phyloP scores from a whole-genome alignment of 2,329 filamentous ascomycete genomes.

The Apiospora pterosperma region DNA sequence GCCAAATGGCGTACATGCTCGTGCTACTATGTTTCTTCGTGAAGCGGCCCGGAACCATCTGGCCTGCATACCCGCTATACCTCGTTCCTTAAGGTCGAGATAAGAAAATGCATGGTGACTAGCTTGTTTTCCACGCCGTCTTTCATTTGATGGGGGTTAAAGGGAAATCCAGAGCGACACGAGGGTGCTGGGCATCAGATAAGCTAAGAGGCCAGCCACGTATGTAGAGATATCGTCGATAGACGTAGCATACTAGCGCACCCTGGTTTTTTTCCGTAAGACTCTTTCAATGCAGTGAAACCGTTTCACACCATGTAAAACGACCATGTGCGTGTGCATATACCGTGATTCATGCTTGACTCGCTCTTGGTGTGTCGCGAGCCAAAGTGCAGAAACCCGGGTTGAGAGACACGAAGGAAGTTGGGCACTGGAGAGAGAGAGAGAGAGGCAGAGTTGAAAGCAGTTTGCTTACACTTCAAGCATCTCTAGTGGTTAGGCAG shows the following conservation, averaged over 20 bases:
- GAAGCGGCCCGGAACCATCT: background rate
- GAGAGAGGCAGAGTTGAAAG: background rate
- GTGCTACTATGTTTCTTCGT: background rate
- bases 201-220: background rate
- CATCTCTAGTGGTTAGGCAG: background rate
- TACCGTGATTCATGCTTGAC: background rate
- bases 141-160: too few relatives aligned
- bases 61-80: background rate
- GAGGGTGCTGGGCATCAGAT: background rate
- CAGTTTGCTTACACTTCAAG: background rate
- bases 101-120: background rate
- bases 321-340: background rate
- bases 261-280: background rate
- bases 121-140: background rate
- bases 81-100: background rate
- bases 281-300: background rate
- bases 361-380: background rate
- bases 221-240: too few relatives aligned
- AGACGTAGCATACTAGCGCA: too few relatives aligned
- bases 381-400: background rate
- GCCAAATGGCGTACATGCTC: background rate
- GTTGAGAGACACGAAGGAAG: background rate
- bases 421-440: background rate
- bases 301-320: background rate
- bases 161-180: background rate